Conservation (phyloP, 306 rosid species). For the Benincasa hispida region DNA sequence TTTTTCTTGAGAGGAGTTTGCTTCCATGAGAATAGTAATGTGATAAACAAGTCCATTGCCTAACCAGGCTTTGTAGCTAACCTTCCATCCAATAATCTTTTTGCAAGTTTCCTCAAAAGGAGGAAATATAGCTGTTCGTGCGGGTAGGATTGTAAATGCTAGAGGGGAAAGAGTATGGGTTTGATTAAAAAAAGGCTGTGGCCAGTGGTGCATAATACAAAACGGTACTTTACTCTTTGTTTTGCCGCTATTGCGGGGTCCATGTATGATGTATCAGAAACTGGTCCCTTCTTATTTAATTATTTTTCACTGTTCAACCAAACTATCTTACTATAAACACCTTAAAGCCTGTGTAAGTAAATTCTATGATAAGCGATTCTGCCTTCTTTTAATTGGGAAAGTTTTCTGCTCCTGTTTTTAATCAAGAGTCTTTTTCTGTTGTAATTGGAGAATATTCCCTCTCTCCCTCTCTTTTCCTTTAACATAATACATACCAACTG, state of each 20-base stretch:
- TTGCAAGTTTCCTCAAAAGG: not conserved
- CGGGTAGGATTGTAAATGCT: not conserved
- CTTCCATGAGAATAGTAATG: not conserved
- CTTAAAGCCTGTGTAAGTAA: not conserved
- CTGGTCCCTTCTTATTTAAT: not conserved
- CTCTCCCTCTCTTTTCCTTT: not conserved
- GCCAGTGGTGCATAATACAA: not conserved
- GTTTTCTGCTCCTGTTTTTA: not conserved
- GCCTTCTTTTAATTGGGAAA: not conserved
- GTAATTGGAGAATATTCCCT: not conserved
- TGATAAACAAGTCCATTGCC: not conserved
- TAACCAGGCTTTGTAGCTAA: not conserved
- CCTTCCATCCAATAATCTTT: not conserved
- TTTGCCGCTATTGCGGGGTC: not conserved
- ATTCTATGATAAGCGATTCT: not conserved
- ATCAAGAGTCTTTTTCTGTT: not conserved
- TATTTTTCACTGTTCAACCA: not conserved
- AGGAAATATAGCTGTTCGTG: slow-evolving; percentile 2
- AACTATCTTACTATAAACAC: slow-evolving; percentile 1
- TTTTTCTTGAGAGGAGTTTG: not conserved
- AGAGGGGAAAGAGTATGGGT: not conserved
- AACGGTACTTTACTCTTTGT: not conserved
- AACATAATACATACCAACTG: not conserved
- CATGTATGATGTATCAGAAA: not conserved
- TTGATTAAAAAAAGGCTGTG: not conserved